phyloP scores from a whole-genome alignment of 2,329 filamentous ascomycete species.

The Alternaria solani region DNA sequence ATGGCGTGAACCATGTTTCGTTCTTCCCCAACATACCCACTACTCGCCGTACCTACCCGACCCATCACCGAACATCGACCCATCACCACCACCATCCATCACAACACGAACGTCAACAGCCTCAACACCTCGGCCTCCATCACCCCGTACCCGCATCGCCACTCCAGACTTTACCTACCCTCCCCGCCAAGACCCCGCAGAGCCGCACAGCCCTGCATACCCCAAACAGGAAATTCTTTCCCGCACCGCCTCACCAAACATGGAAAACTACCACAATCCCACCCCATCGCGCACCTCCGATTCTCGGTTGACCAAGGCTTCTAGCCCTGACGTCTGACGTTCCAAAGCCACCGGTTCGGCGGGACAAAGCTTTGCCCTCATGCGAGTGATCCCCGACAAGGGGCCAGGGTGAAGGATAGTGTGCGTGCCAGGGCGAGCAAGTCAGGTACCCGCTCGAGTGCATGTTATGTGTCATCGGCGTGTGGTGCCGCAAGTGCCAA shows the following conservation, averaged over 20 bases:
- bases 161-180: neutral
- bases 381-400: conserved; percentile 4
- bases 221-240: conserved; percentile 9
- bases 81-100: neutral
- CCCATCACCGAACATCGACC: neutral
- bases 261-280: conserved; percentile 1
- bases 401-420: neutral
- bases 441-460: conserved; percentile 5
- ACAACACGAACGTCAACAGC: neutral
- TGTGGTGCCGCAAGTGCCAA: neutral
- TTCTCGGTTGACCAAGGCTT: neutral
- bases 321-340: neutral
- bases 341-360: neutral
- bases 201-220: conserved; percentile 2
- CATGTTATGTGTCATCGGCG: conserved; percentile 9
- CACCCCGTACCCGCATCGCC: neutral
- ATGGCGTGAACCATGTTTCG: neutral
- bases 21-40: neutral
- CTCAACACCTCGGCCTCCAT: neutral
- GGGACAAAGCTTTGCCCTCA: neutral
- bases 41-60: neutral
- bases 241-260: neutral
- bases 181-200: neutral
- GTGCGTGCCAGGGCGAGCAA: neutral
- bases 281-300: conserved; percentile 5